Base-by-base conservation (phyloP, 129 eudicot genomes). In the Ambrosia trifida region DNA sequence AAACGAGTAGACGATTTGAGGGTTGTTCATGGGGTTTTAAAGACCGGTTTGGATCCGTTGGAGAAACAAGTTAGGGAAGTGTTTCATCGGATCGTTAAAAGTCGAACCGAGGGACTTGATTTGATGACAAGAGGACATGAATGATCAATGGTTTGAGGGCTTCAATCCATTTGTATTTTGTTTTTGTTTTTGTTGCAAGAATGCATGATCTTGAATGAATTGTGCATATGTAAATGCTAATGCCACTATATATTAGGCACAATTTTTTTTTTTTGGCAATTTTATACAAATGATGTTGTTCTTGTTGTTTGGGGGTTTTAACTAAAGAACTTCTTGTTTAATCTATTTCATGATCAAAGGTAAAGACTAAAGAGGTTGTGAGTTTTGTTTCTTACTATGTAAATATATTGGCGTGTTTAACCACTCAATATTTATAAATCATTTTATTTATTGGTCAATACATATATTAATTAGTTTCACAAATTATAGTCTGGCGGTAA, bases 31-130 rank as follows among this genome's bases (percentile, higher is more conserved):
- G 82, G 71, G 18, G 74, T 69, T 1, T 38, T 88, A 46, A 80
- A 81, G 74, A 76, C 58, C 2, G 98, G 90, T 40, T 78, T 93
- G 82, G 86, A 85, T 56, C 98, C 96, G 1, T 66, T 87, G 59
- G 95, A 88, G 78, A 72, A 80, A 43, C 96, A 79, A 68, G 91
- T 91, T 30, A 78, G 96, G 56, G 74, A 79, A n/a, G 83, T 72
- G 1, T 79, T 79, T 56, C 83, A 79, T 66, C 73, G 68, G 58
- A 79, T 66, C 19, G 51, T 79, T 18, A 19, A 72, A 2, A 72
- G 83, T 56, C 20, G 83, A 66, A 66, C 66, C 12, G 83, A 58
- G 28, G 83, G 83, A 31, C 73, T 66, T 41, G 73, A 72, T 72
- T 72, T 61, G 4, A 66, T 66, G 49, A 36, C 78, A 65, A 72